These are phyloP conservation scores for Cylindrodendrum hubeiense DNA, from an alignment of 2,329 filamentous ascomycete species.

Conservation along the genomic window DNA sequence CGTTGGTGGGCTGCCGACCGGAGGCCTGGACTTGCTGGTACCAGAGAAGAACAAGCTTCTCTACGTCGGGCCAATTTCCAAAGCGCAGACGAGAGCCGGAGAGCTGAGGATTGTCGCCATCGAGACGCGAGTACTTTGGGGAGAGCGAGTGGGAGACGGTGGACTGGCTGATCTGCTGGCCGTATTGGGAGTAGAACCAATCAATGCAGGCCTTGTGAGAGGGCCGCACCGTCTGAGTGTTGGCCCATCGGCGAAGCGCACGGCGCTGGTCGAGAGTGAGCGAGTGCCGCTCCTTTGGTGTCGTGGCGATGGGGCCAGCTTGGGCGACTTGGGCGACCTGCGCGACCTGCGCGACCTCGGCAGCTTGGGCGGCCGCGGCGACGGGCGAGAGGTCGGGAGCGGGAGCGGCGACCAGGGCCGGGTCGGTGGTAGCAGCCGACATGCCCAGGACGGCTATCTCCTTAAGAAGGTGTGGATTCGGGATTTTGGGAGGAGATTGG, in stretches of 20 bases:
- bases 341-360: constrained; percentile 20
- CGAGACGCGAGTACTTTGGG: constrained; percentile 71
- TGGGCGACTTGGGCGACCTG: constrained; percentile 23
- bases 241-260: constrained; percentile 70
- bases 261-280: constrained; percentile 73
- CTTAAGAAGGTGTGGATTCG: constrained; percentile 46
- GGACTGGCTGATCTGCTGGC: constrained; percentile 72
- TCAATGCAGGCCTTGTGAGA: constrained; percentile 74
- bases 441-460: constrained; percentile 48
- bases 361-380: constrained; percentile 36
- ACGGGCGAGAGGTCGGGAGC: constrained; percentile 46
- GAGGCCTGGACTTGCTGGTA: constrained; percentile 64
- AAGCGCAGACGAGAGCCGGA: constrained; percentile 73
- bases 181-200: constrained; percentile 70
- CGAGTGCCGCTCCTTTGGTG: constrained; percentile 66
- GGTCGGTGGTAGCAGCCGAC: constrained; percentile 54
- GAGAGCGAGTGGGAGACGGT: constrained; percentile 73
- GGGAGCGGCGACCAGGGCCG: constrained; percentile 51
- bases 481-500: constrained; percentile 44
- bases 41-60: constrained; percentile 69
- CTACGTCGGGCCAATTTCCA: constrained; percentile 74
- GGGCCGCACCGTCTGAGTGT: constrained; percentile 66
- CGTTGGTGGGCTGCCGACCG: constrained; percentile 71
- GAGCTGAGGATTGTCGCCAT: constrained; percentile 69
- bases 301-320: constrained; percentile 25